phyloP scores from a whole-genome alignment of 1,139 yeast genomes.

The Kodamaea ohmeri region DNA sequence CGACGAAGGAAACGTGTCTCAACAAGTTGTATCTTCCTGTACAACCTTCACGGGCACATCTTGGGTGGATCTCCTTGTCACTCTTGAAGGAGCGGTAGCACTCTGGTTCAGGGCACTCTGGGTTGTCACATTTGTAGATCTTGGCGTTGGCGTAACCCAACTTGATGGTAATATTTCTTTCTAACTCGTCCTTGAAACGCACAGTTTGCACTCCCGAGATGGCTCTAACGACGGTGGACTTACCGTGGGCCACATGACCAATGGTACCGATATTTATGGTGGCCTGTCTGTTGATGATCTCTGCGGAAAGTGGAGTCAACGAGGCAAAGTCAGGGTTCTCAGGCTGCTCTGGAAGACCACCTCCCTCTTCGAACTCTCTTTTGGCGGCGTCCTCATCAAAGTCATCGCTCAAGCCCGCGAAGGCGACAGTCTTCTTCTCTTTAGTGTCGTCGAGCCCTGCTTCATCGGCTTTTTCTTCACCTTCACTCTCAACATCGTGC shows the following conservation, averaged over 20 bases:
- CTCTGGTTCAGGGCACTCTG: constrained; percentile 88
- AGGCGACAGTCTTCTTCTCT: constrained; percentile 76
- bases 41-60: constrained; percentile 83
- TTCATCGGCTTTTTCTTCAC: constrained; percentile 40
- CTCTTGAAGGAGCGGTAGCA: constrained; percentile 93
- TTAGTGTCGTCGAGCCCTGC: constrained; percentile 30
- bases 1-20: constrained; percentile 97
- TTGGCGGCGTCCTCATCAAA: constrained; percentile 65
- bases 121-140: constrained; percentile 88
- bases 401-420: constrained; percentile 71
- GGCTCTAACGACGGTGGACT: constrained; percentile 97
- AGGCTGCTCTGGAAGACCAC: constrained; percentile 97
- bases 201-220: constrained; percentile 99
- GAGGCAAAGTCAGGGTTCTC: constrained; percentile 75
- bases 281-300: constrained; percentile 97
- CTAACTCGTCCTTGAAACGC: constrained; percentile 96
- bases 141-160: constrained; percentile 98
- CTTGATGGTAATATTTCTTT: constrained; percentile 97
- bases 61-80: constrained; percentile 91
- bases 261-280: constrained; percentile 98
- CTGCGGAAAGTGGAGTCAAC: constrained; percentile 87
- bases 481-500: constrained; percentile 48
- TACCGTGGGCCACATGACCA: constrained; percentile 99
- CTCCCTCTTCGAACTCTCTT: constrained; percentile 94
- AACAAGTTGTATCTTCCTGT: constrained; percentile 81